Evolutionary conservation across 305 asterid species (phyloP), one percentile per base, ranked within the genome.

Genomic region (Vinca major): DNA sequence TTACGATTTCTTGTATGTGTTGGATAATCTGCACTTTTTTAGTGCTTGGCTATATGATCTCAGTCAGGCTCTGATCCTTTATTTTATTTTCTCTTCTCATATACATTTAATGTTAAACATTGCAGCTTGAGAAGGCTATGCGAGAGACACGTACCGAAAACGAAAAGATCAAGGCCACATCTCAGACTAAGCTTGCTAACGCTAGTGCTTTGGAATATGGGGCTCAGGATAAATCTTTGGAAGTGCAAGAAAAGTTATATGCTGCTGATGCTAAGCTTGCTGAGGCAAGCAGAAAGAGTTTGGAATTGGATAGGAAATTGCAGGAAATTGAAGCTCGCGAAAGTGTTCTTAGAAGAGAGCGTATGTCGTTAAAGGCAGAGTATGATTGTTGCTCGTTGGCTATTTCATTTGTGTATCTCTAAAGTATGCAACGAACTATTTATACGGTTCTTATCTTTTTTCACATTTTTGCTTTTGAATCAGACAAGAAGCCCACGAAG

Each of bases 251-350:
- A 62, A 86, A 81, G 83, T 75, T 81, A 72, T 77, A 80, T 83
- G 83, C 85, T 79, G 94, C 96, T 49, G 96, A 92, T 81, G 90
- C 89, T 37, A 92, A 82, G 77, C 91, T 92, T 82, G 86, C 96
- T 12, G 95, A 88, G 77, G 95, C 95, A 74, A 89, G 77, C 69
- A 77, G 87, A 73, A 92, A 85, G 79, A 81, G 81, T 75, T 68
- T 80, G 79, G 95, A 91, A 72, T 56, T 91, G 75, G 95, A 89
- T 80, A 80, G 90, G 83, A 92, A 76, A 83, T 77, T 88, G 74
- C 86, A 80, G 70, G 96, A 89, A 79, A 80, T 92, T 53, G 98
- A 83, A 78, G 80, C 87, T 62, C 92, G 86, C 53, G 98, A 92
- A 80, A 89, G 87, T 80, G 85, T 85, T 66, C 81, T 89, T 16